Evolutionary conservation across 2,329 filamentous ascomycete species (phyloP).

Genomic region (Ophiostoma pallidulum): DNA sequence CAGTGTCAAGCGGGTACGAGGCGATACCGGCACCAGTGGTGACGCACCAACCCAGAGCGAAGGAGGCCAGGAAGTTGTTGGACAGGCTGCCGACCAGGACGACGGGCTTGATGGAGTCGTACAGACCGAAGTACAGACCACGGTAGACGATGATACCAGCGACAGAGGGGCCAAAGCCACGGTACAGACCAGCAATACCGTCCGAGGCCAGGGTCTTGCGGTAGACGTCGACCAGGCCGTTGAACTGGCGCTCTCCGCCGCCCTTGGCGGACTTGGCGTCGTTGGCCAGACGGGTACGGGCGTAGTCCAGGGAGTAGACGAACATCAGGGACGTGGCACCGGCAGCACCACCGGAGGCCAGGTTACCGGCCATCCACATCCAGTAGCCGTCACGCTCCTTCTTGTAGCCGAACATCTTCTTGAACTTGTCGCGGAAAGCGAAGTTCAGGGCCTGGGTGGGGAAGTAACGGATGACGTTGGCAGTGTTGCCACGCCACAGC

Average conservation of each 20-base stretch:
- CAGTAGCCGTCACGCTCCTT: conserved; percentile 97
- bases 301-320: conserved; percentile 99
- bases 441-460: conserved; percentile 99
- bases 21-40: conserved; percentile 99
- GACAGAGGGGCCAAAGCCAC: conserved; percentile 99
- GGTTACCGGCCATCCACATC: conserved; percentile 99
- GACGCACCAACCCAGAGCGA: conserved; percentile 96
- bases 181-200: conserved; percentile 99
- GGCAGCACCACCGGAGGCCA: conserved; percentile 99
- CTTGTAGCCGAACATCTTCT: conserved; percentile 99
- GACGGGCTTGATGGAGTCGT: conserved; percentile 99
- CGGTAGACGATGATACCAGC: conserved; percentile 99
- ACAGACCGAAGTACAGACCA: conserved; percentile 99
- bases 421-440: conserved; percentile 99
- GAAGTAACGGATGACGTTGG: conserved; percentile 99
- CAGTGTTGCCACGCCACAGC: conserved; percentile 99
- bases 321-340: conserved; percentile 99
- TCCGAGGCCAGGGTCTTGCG: conserved; percentile 98
- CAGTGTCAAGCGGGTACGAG: conserved; percentile 99
- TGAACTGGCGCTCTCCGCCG: conserved; percentile 98
- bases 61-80: conserved; percentile 99
- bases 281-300: conserved; percentile 99
- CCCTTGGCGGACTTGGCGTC: conserved; percentile 98
- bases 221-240: conserved; percentile 99
- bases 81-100: conserved; percentile 82